Percentiles rank a stretch among this genome's conserved stretches.
Conservation (phyloP, 257 asterid species). For the Gentiana straminea region DNA sequence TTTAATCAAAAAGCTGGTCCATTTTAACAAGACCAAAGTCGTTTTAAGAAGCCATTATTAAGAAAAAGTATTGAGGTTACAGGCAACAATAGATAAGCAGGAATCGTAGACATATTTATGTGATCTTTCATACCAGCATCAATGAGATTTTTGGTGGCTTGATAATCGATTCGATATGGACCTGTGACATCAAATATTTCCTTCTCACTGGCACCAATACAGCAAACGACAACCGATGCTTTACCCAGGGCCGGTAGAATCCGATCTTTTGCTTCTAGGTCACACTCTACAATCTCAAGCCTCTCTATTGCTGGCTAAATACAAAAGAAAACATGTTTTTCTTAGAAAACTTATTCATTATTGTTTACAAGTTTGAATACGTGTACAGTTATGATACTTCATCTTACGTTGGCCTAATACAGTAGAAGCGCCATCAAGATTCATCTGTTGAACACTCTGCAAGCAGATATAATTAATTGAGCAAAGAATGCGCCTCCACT, state of each 20-base stretch:
- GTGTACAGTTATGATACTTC: slow-evolving; percentile 1
- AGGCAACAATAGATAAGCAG: background rate
- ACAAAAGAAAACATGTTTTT: slow-evolving; percentile 48
- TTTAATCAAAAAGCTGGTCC: too few species aligned
- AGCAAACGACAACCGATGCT: slow-evolving; percentile 76
- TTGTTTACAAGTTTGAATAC: background rate
- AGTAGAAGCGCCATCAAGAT: slow-evolving; percentile 36
- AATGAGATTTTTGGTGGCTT: slow-evolving; percentile 77
- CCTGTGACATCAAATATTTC: slow-evolving; percentile 76
- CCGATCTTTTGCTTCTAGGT: slow-evolving; percentile 65
- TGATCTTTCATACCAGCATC: slow-evolving; percentile 58
- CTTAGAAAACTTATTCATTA: slow-evolving; percentile 13
- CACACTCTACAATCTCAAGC: slow-evolving; percentile 94
- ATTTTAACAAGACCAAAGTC: too few species aligned
- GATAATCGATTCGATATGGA: slow-evolving; percentile 81
- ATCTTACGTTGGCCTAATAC: slow-evolving; percentile 60
- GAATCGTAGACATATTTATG: slow-evolving; percentile 1
- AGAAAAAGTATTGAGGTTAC: too few species aligned
- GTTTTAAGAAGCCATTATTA: background rate
- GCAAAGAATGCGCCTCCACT: background rate
- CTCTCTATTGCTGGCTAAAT: slow-evolving; percentile 98
- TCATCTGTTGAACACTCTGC: slow-evolving; percentile 68
- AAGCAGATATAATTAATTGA: slow-evolving; percentile 10
- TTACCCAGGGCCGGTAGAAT: slow-evolving; percentile 61
- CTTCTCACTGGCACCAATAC: slow-evolving; percentile 98